Evolutionary conservation across 805 yeast genomes (phyloP), one percentile per base, ranked within the genome.

Genomic region (Barnettozyma siamensis): DNA sequence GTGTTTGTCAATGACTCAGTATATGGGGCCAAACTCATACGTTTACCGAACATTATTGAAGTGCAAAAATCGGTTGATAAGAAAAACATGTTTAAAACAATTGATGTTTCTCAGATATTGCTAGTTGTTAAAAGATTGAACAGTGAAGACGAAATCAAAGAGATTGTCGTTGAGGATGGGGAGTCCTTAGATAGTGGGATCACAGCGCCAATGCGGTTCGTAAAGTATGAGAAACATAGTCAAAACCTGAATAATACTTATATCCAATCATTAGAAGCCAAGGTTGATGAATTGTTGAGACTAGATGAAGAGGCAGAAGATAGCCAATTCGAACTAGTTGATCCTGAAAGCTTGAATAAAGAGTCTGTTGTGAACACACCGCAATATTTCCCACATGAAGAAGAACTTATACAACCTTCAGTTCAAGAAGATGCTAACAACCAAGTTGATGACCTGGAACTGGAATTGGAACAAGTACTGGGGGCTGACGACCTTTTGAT

Each of bases 1-100:
- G 77, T 91, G 3, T 72, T 74, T 18, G 73, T 93, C n/a, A 75
- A 78, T 45, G 82, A 78, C 33, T 72, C 76, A 12, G 60, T 79
- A 46, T 91, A 85, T 59, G 88, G 86, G 7, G 96, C 95, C 0
- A 79, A 87, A 47, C 65, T 93, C 28, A 77, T 93, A n/a, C 91
- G 89, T 53, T 66, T 93, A 47, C 99, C 99, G 0, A 86, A 96
- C 0, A 63, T 89, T 4, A 75, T 86, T 9, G 99, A 93, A 59
- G 77, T 85, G 7, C 87, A 83, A 59, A 93, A 93, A 62, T 80
- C 96, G 5, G 76, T 89, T 19, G 99, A 93, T 59, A 76, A 78
- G 54, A 91, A 91, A 59, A 93, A 88, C 57, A 75, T 93, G 20
- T 82, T 83, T 66, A 93, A 93, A 57, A 78, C 94, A 0, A 70